A percentile compares a stretch with the other conserved stretches of the same genome.
These are phyloP conservation scores for Adenanthera pavonina DNA, from an alignment of 306 rosid genomes.

Conservation along the genomic window DNA sequence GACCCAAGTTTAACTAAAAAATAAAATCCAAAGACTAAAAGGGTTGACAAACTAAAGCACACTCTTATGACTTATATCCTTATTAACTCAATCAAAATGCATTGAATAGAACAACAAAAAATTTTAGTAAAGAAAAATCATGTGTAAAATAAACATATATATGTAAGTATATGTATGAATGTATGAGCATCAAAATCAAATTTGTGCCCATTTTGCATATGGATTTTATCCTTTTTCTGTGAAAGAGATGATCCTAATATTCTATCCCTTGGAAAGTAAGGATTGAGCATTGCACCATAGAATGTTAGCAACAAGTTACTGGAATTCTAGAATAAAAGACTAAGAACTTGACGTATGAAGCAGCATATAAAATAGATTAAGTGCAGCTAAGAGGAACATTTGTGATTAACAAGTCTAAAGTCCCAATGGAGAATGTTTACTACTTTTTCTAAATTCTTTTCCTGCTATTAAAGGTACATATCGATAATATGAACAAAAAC, in stretches of 20 bases:
- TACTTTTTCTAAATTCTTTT: not conserved
- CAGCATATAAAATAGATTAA: not conserved
- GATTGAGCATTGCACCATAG: constrained; percentile 8
- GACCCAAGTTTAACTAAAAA: constrained; percentile 2
- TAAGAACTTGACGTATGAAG: not conserved
- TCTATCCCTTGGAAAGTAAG: constrained; percentile 3
- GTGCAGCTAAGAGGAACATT: not conserved
- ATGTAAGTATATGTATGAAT: not conserved
- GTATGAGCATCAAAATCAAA: not conserved
- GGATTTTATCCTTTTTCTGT: constrained; percentile 17
- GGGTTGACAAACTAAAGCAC: constrained; percentile 10
- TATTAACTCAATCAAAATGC: constrained; percentile 21
- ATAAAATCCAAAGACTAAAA: constrained; percentile 24
- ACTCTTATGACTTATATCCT: constrained; percentile 4
- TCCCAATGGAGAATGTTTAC: not conserved
- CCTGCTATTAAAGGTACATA: not conserved
- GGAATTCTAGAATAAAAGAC: not conserved
- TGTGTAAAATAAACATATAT: not conserved
- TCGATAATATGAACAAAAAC: not conserved
- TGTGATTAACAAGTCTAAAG: not conserved
- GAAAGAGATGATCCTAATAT: not conserved
- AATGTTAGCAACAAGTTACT: not conserved
- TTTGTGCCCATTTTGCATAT: not conserved
- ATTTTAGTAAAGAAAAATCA: not conserved
- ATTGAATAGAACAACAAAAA: not conserved